Evolutionary conservation across 306 rosid species (phyloP).

Genomic region (Trifolium repens): DNA sequence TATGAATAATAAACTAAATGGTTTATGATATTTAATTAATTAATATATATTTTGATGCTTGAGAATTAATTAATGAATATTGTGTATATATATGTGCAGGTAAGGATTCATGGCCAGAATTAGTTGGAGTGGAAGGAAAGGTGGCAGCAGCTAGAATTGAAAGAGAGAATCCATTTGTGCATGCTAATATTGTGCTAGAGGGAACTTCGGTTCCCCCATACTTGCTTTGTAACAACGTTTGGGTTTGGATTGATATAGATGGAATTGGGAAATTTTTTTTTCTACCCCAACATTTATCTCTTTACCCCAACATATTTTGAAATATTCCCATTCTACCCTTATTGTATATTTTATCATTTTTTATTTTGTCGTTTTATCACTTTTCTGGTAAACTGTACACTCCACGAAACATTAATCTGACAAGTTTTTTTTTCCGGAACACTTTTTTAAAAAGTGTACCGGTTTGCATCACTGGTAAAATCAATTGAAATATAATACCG

Average conservation of each 20-base stretch:
- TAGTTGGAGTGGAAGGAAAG: slow-evolving; percentile 48
- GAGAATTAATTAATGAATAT: not conserved
- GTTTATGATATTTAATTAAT: not conserved
- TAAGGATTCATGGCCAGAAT: slow-evolving; percentile 66
- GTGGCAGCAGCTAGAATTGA: slow-evolving; percentile 51
- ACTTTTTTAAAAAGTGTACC: no score
- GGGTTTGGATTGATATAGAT: slow-evolving; percentile 49
- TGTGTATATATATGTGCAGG: slow-evolving; percentile 38
- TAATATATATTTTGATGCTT: not conserved
- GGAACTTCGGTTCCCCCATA: slow-evolving; percentile 24
- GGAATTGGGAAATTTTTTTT: no score
- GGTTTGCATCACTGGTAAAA: no score
- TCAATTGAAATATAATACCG: no score
- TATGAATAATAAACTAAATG: not conserved
- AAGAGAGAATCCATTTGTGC: slow-evolving; percentile 57
- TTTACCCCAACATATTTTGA: no score
- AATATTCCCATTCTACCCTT: no score
- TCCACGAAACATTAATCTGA: no score
- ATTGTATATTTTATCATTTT: no score
- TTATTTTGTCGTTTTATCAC: no score
- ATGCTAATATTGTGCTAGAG: slow-evolving; percentile 40
- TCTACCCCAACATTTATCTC: no score
- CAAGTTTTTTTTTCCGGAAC: no score
- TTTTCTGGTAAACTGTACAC: no score
- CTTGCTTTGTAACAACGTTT: slow-evolving; percentile 53